Conservation (phyloP, 345 rosid genomes). For the Citrus unshiu region DNA sequence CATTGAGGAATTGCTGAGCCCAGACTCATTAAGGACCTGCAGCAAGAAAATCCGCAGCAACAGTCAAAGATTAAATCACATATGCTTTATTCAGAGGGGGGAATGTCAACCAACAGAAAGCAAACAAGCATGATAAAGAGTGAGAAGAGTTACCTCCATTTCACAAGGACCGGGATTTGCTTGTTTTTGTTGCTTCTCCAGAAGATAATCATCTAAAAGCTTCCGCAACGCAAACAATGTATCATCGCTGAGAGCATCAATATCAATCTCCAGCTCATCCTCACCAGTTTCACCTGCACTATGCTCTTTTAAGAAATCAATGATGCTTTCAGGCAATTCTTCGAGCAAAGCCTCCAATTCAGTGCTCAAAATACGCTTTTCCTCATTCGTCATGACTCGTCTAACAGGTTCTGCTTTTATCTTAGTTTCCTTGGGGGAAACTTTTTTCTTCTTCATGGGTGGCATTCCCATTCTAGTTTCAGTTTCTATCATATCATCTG, state of each 20-base stretch:
- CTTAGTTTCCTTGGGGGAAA: slow-evolving; percentile 30
- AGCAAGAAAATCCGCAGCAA: slow-evolving; percentile 19
- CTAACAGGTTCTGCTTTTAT: slow-evolving; percentile 35
- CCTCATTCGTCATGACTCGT: slow-evolving; percentile 47
- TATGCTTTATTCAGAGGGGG: background rate
- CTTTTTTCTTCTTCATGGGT: slow-evolving; percentile 41
- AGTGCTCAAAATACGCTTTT: slow-evolving; percentile 50
- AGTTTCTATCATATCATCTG: slow-evolving; percentile 29
- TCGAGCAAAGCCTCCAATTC: slow-evolving; percentile 55
- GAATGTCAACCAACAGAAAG: background rate
- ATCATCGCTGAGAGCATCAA: slow-evolving; percentile 62
- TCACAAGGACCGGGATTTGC: slow-evolving; percentile 59
- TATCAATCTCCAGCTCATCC: slow-evolving; percentile 87
- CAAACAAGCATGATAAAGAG: slow-evolving; percentile 1
- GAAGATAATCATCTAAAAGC: slow-evolving; percentile 67
- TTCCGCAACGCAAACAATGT: slow-evolving; percentile 60
- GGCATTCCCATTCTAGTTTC: slow-evolving; percentile 22
- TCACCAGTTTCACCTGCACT: slow-evolving; percentile 55
- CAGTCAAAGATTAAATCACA: slow-evolving; percentile 18
- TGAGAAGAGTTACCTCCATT: slow-evolving; percentile 59
- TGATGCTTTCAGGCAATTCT: slow-evolving; percentile 70
- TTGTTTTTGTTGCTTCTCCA: slow-evolving; percentile 47
- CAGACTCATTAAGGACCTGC: slow-evolving; percentile 64
- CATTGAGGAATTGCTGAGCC: slow-evolving; percentile 58
- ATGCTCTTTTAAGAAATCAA: slow-evolving; percentile 69